These are phyloP conservation scores for Fusarium nygamai DNA, from an alignment of 2,329 filamentous ascomycete species.

Conservation along the genomic window DNA sequence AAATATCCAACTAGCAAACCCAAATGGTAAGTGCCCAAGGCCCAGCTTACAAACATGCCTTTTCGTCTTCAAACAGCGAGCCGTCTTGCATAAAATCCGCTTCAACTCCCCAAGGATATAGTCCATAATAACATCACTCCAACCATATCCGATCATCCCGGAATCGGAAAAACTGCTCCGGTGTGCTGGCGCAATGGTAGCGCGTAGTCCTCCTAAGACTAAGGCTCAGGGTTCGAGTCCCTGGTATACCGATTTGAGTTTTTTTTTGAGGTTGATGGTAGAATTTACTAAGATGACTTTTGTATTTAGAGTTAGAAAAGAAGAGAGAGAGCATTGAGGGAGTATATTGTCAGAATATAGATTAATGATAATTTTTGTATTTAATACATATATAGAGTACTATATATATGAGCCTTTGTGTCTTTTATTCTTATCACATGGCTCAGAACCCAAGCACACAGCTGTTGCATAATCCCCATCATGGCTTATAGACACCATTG, in stretches of 20 bases:
- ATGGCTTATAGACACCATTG: conserved; percentile 84
- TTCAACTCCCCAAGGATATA: conserved; percentile 2
- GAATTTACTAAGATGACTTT: too few relatives aligned
- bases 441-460: conserved; percentile 65
- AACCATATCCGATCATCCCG: conserved; percentile 33
- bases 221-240: conserved; percentile 54
- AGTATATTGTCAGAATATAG: too few relatives aligned
- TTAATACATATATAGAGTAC: too few relatives aligned
- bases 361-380: too few relatives aligned
- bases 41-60: background rate
- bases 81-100: background rate
- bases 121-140: rapidly evolving
- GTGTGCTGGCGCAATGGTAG: conserved; percentile 49
- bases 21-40: background rate
- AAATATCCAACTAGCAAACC: background rate
- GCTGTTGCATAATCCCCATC: conserved; percentile 85
- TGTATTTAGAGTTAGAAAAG: rapidly evolving
- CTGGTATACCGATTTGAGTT: conserved; percentile 42
- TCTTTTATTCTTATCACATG: background rate
- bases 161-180: conserved; percentile 1
- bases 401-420: background rate
- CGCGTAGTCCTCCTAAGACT: conserved; percentile 54
- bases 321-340: too few relatives aligned
- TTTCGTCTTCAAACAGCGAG: background rate
- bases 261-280: background rate